Percentiles rank a stretch among this genome's conserved stretches.
Conservation (phyloP, 768 basidiomycete species). For the Kwoniella newhampshirensis region DNA sequence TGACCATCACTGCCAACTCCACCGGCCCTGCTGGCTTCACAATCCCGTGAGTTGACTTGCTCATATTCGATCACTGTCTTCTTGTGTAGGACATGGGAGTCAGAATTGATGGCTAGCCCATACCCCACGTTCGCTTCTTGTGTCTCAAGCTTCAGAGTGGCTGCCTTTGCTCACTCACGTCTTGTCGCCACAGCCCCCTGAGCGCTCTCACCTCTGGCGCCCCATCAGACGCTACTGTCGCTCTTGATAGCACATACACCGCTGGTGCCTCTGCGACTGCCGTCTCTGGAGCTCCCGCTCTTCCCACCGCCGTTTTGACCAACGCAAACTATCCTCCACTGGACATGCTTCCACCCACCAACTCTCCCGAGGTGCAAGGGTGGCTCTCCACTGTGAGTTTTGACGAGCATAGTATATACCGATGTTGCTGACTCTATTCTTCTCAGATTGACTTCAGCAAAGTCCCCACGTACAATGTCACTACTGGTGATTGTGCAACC, state of each 20-base stretch:
- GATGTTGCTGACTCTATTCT: neutral
- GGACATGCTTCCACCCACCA: conserved; percentile 45
- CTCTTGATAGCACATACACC: conserved; percentile 46
- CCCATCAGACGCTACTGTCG: conserved; percentile 32
- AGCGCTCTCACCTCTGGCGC: conserved; percentile 44
- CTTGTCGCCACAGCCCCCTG: conserved; percentile 17
- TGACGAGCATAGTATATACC: neutral
- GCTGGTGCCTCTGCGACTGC: conserved; percentile 38
- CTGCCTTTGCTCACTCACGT: neutral
- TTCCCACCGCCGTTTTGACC: conserved; percentile 35
- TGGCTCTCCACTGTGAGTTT: conserved; percentile 39
- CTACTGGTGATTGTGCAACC: conserved; percentile 57
- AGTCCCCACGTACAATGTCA: neutral
- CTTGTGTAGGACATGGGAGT: neutral
- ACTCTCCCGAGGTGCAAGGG: conserved; percentile 48
- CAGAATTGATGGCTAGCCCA: neutral
- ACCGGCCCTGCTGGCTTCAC: conserved; percentile 27
- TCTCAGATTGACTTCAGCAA: conserved; percentile 33
- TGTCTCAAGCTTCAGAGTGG: neutral
- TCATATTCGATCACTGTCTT: neutral
- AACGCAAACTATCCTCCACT: conserved; percentile 50
- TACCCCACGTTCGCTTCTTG: neutral
- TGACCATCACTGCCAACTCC: conserved; percentile 21
- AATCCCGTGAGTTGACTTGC: conserved; percentile 38
- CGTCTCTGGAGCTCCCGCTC: conserved; percentile 43